Conservation (phyloP, 169 alveolate genomes). For the Eimeria falciformis region DNA sequence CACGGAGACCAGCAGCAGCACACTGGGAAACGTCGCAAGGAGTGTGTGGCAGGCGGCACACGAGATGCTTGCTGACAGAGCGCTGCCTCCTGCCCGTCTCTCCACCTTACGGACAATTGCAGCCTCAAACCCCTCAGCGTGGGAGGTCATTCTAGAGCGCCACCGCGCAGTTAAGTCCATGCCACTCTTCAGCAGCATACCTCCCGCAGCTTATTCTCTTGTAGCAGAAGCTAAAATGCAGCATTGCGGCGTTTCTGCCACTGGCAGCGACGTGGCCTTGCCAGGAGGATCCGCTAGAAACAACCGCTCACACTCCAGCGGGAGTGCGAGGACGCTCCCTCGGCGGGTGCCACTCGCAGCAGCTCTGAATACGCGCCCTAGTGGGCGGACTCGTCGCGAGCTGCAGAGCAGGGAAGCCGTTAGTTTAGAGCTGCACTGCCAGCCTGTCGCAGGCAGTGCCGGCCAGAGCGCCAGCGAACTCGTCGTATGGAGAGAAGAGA, state of each 20-base stretch:
- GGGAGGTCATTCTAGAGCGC: conserved; percentile 71
- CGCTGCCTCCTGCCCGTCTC: conserved; percentile 54
- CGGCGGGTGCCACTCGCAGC: neutral
- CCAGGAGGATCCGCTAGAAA: neutral
- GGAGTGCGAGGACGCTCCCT: neutral
- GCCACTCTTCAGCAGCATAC: conserved; percentile 77
- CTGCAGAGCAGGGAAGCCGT: neutral
- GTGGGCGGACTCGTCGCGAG: neutral
- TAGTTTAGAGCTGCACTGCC: conserved; percentile 5
- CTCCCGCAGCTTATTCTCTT: conserved; percentile 52
- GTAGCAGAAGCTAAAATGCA: neutral
- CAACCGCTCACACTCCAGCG: neutral
- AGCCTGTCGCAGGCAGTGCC: neutral
- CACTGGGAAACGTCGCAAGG: conserved; percentile 32
- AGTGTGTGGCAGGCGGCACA: conserved; percentile 75
- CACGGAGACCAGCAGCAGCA: neutral
- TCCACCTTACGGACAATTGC: conserved; percentile 56
- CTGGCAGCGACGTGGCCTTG: neutral
- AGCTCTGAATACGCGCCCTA: neutral
- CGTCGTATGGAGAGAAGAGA: too few relatives aligned
- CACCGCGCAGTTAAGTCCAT: conserved; percentile 73
- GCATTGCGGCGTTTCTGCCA: neutral
- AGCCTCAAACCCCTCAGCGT: conserved; percentile 57
- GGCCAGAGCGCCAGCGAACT: too few relatives aligned
- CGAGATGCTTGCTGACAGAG: conserved; percentile 45